Evolutionary conservation across 2,329 filamentous ascomycete genomes (phyloP).

Genomic region (Fusarium oxysporum): DNA sequence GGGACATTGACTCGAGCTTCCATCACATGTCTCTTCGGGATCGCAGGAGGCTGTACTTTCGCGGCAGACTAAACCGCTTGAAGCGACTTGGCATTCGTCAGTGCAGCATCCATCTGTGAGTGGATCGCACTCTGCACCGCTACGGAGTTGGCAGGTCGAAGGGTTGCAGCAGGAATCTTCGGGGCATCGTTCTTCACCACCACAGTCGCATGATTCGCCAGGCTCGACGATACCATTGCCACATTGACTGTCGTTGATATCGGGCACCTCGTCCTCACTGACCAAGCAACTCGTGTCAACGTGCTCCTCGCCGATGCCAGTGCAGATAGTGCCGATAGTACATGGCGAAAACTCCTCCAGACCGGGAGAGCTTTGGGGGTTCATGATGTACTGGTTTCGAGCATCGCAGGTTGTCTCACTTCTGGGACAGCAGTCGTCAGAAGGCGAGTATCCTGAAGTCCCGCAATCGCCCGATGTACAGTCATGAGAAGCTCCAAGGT

Average conservation of each 20-base stretch:
- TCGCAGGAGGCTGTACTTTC: constrained; percentile 17
- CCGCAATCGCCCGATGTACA: constrained; percentile 25
- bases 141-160: constrained; percentile 13
- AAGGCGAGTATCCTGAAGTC: neutral
- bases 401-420: constrained; percentile 75
- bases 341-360: constrained; percentile 84
- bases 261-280: constrained; percentile 76
- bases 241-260: constrained; percentile 81
- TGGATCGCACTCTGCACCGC: constrained; percentile 22
- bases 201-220: constrained; percentile 28
- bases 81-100: constrained; percentile 13
- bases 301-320: constrained; percentile 77
- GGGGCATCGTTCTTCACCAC: constrained; percentile 1
- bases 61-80: constrained; percentile 6
- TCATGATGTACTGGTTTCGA: constrained; percentile 83
- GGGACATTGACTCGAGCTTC: constrained; percentile 14
- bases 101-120: constrained; percentile 19
- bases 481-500: constrained; percentile 36
- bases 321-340: constrained; percentile 87
- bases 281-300: constrained; percentile 79
- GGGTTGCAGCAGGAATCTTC: constrained; percentile 25
- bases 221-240: constrained; percentile 70
- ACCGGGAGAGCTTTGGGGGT: constrained; percentile 77
- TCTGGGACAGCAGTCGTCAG: constrained; percentile 74
- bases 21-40: constrained; percentile 24